These are phyloP conservation scores for Jimgerdemannia lactiflua DNA, from an alignment of 192 early-diverging fungal genomes.

Conservation along the genomic window DNA sequence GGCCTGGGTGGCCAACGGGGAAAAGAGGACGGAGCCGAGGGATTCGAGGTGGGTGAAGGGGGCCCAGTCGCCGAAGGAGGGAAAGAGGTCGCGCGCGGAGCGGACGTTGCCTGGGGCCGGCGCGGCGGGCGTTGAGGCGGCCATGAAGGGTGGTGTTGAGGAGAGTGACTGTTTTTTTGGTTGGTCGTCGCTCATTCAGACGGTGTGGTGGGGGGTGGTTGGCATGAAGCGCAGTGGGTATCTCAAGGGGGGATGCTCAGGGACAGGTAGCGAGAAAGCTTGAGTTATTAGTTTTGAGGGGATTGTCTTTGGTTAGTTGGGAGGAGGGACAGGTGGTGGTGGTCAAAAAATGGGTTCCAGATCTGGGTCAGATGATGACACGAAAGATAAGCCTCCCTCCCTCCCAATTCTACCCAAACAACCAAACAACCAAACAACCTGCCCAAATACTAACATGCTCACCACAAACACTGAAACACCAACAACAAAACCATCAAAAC, in stretches of 20 bases:
- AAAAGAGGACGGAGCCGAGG: slow-evolving; percentile 44
- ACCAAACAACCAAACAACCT: not conserved
- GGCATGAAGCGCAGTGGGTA: too few relatives aligned
- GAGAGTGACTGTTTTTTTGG: not conserved
- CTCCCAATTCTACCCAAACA: not conserved
- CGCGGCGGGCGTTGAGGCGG: not conserved
- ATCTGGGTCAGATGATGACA: not conserved
- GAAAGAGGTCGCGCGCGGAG: slow-evolving; percentile 23
- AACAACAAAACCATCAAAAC: not conserved
- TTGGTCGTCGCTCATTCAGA: too few relatives aligned
- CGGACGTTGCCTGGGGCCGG: too few relatives aligned
- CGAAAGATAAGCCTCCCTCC: not conserved
- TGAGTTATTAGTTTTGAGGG: too few relatives aligned
- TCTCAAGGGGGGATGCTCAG: too few relatives aligned
- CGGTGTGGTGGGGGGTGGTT: too few relatives aligned
- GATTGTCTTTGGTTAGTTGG: too few relatives aligned
- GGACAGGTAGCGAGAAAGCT: too few relatives aligned
- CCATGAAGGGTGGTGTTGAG: not conserved
- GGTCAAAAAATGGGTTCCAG: not conserved
- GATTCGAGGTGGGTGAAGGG: slow-evolving; percentile 29
- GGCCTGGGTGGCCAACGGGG: slow-evolving; percentile 46
- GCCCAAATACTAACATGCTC: not conserved
- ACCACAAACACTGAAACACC: not conserved
- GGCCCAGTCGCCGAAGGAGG: slow-evolving; percentile 11
- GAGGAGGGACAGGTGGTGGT: too few relatives aligned